Conservation (phyloP, 208 protist species). For the Wallacemonas sp. region DNA sequence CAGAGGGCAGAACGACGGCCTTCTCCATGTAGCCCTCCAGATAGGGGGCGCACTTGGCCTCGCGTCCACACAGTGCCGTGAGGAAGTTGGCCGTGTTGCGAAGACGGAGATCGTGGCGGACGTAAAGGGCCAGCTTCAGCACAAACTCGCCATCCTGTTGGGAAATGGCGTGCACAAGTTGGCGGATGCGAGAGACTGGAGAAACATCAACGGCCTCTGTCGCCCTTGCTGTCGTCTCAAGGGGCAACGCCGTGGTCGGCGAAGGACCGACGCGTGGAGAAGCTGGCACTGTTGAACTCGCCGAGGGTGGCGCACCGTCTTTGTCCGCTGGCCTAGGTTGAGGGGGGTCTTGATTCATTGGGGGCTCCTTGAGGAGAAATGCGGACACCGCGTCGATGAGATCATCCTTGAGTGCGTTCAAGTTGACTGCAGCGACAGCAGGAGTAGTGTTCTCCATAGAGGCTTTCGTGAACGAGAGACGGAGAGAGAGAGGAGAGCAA, state of each 20-base stretch:
- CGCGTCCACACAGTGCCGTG: slow-evolving; percentile 73
- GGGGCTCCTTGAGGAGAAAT: slow-evolving; percentile 82
- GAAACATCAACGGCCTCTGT: slow-evolving; percentile 13
- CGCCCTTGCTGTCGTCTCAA: not conserved
- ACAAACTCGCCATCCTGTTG: slow-evolving; percentile 84
- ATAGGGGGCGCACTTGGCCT: slow-evolving; percentile 80
- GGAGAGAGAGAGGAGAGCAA: no score
- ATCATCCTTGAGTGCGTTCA: slow-evolving; percentile 65
- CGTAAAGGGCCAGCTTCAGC: slow-evolving; percentile 92
- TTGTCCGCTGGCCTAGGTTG: slow-evolving; percentile 2
- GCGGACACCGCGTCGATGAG: slow-evolving; percentile 79
- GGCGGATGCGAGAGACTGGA: slow-evolving; percentile 37
- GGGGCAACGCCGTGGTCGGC: not conserved
- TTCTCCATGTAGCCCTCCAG: slow-evolving; percentile 84
- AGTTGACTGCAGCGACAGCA: slow-evolving; percentile 19
- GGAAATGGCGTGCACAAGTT: slow-evolving; percentile 61
- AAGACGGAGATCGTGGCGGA: slow-evolving; percentile 92
- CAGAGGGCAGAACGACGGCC: slow-evolving; percentile 84
- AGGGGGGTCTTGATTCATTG: slow-evolving; percentile 24
- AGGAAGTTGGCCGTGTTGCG: slow-evolving; percentile 91
- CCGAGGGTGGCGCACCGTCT: not conserved
- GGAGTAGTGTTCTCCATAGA: no score
- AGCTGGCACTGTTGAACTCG: not conserved
- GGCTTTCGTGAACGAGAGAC: no score
- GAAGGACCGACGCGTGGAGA: no score